These are phyloP conservation scores for Pyrenula aspistea DNA, from an alignment of 495 filamentous ascomycete genomes.

Conservation along the genomic window DNA sequence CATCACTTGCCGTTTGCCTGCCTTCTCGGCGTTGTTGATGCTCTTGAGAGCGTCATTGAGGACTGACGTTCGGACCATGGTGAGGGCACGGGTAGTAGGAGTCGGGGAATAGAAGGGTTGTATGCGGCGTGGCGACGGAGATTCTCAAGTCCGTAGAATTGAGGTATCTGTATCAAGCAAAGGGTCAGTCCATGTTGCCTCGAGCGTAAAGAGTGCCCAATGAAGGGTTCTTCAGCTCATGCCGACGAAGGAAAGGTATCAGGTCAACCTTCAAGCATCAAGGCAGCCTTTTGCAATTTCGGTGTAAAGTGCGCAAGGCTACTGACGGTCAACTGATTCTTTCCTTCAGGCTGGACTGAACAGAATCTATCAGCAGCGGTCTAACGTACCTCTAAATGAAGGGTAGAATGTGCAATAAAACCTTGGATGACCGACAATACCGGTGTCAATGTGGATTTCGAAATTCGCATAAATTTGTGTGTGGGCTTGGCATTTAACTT, in stretches of 20 bases:
- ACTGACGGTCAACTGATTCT: conserved; percentile 22
- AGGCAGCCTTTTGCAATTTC: conserved; percentile 1
- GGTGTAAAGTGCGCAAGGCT: conserved; percentile 1
- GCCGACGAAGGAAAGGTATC: conserved; percentile 47
- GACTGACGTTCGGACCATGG: conserved; percentile 96
- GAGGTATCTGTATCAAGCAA: conserved; percentile 62
- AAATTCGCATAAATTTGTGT: neutral
- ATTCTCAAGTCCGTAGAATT: conserved; percentile 75
- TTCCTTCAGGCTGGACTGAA: conserved; percentile 37
- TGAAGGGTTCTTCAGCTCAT: conserved; percentile 89
- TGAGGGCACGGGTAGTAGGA: conserved; percentile 45
- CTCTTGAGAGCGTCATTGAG: conserved; percentile 98
- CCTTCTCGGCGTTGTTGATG: conserved; percentile 99
- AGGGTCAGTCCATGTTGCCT: conserved; percentile 73
- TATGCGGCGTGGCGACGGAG: conserved; percentile 20
- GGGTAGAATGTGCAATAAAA: conserved; percentile 15
- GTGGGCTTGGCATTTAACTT: conserved; percentile 13
- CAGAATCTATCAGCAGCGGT: conserved; percentile 9
- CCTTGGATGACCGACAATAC: too few relatives aligned
- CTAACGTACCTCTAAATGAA: conserved; percentile 35
- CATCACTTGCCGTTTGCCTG: conserved; percentile 93
- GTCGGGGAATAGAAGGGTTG: neutral
- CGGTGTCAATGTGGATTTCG: too few relatives aligned
- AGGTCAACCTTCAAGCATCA: too few relatives aligned
- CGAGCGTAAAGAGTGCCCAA: conserved; percentile 91